Evolutionary conservation across 2,329 filamentous ascomycete genomes (phyloP).

Genomic region (Blastomyces gilchristii): DNA sequence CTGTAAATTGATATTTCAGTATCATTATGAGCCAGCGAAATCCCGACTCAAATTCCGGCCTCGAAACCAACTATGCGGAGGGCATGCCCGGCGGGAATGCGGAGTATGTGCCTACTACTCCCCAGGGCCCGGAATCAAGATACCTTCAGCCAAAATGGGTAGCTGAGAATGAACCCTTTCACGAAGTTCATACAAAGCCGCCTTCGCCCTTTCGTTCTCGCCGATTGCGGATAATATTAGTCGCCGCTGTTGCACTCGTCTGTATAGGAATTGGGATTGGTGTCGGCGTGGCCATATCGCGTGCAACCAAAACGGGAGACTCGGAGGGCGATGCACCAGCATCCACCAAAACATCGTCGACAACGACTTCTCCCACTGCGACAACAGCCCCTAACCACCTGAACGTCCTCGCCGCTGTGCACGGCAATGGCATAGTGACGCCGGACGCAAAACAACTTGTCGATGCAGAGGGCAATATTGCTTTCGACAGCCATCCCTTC

Average conservation of each 20-base stretch:
- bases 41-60: neutral
- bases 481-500: neutral
- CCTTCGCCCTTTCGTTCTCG: neutral
- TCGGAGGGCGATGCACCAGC: neutral
- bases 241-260: neutral
- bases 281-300: neutral
- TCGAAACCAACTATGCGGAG: neutral
- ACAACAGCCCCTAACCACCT: neutral
- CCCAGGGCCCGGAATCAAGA: neutral
- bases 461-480: neutral
- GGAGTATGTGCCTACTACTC: neutral
- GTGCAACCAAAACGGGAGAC: neutral
- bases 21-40: neutral
- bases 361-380: neutral
- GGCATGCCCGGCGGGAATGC: neutral
- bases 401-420: neutral
- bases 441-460: neutral
- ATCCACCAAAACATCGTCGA: neutral
- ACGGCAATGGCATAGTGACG: neutral
- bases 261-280: neutral
- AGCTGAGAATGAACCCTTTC: neutral
- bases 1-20: neutral
- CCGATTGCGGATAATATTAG: neutral
- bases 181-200: neutral
- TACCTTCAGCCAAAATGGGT: neutral